phyloP scores from a whole-genome alignment of 2,329 filamentous ascomycete species.

The Ascosphaera pollenicola region DNA sequence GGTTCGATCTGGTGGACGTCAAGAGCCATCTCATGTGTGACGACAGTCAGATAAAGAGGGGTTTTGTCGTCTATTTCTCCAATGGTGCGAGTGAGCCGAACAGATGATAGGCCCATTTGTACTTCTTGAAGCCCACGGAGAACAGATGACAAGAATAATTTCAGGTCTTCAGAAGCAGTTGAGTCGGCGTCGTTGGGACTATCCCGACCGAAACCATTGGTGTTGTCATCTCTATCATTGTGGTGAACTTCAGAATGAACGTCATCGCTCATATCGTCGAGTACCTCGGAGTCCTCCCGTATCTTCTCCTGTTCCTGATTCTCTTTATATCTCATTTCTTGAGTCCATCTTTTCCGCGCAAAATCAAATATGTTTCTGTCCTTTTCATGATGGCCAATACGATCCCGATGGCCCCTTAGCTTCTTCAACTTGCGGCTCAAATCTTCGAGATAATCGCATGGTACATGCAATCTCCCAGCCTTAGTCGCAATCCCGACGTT shows the following conservation, averaged over 20 bases:
- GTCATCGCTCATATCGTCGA: background rate
- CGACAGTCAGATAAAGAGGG: constrained; percentile 64
- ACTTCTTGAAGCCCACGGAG: constrained; percentile 87
- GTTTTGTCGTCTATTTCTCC: constrained; percentile 41
- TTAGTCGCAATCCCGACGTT: constrained; percentile 84
- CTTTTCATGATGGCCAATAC: background rate
- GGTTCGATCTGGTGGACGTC: constrained; percentile 81
- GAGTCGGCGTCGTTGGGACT: too few species aligned
- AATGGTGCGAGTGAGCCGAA: constrained; percentile 66
- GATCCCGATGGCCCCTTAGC: constrained; percentile 1
- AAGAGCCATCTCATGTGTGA: constrained; percentile 90
- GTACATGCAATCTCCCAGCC: constrained; percentile 70
- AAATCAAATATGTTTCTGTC: background rate
- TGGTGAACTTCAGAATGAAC: background rate
- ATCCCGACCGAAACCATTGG: too few species aligned
- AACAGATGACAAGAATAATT: constrained; percentile 56
- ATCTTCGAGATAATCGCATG: constrained; percentile 60
- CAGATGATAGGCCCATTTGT: constrained; percentile 80
- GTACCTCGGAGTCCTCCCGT: background rate
- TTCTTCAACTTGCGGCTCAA: constrained; percentile 14
- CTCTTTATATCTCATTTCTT: background rate
- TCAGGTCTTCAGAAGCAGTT: background rate
- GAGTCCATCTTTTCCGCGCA: background rate
- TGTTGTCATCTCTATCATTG: too few species aligned
- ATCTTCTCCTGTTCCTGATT: background rate